Base-by-base conservation (phyloP, 2,329 filamentous ascomycete species). In the Ramichloridium luteum region DNA sequence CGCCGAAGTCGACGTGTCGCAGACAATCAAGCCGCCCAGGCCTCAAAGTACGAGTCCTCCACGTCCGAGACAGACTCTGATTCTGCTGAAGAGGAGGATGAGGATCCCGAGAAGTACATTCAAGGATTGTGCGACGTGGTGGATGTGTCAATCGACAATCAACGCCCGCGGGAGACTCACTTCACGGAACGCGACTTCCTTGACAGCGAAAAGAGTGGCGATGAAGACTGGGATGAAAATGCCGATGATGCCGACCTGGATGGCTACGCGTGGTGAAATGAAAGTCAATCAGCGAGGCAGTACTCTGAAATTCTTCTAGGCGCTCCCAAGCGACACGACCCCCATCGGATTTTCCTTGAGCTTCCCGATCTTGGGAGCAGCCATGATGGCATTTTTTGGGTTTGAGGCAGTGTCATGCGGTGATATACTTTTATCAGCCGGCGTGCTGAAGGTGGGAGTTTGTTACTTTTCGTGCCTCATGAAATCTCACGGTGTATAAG, bases 141-240 rank as follows among this genome's bases (percentile, higher is more conserved):
- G 12, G 70, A 80, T 37, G 68, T 86, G 26, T 62, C 72, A 27
- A 76, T 86, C 43, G 81, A 86, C 54, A 86, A 86, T 50, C 70
- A 81, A 49, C 76, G 82, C 38, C 74, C 76, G 4, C 66, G 67
- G 2, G 80, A 84, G 56, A 59, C 68, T 14, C 74, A 78, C 38
- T 81, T 68, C 41, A 68, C 67, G 13, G 81, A 84, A 62, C 72
- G 68, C 1, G 80, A 88, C 50, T 86, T 88, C 45, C 54, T 81
- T 10, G 72, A 77, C 41, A 64, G 63, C 13, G 72, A 76, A 46
- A 53, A 57, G 56, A 80, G 55, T 54, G 65, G 64, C 3, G 66
- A 70, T 35, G 68, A 72, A 20, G 65, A 72, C 22, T 55, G 68
- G 71, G 65, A 74, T 30, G 72, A 70, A 4, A 68, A 72, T 29